Evolutionary conservation across 139 green algal genomes (phyloP), one percentile per base, ranked within the genome.

Genomic region (Marvania coccoides): DNA sequence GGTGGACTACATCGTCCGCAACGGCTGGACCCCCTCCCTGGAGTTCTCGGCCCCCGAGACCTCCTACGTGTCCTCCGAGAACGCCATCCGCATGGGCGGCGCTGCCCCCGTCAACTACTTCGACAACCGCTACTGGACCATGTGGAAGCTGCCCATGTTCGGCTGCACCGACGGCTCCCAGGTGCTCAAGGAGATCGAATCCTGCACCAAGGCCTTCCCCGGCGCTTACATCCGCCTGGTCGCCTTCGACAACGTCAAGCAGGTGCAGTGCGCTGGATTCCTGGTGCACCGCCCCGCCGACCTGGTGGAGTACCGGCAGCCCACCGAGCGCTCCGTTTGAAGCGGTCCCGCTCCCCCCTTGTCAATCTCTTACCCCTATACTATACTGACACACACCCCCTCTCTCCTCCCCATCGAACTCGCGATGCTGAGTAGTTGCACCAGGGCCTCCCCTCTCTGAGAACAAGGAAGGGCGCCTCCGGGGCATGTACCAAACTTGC

Each of bases 81-180:
- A 68, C 76, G 74, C 42, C 71, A 47, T 84, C 58, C 89, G 88
- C 77, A 82, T 95, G 58, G 24, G 24, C 23, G 69, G 78, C 69
- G 60, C 64, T 62, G 71, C 79, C 33, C 69, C 74, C 45, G 65
- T 62, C 30, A 54, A 69, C 63, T 93, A 94, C 85, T 83, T 33
- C n/a, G 59, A 66, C 14, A 95, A 93, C 85, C 78, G 87, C 42
- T 98, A 97, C 92, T 98, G 94, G 94, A 95, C 90, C 19, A 96
- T 99, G 92, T 99, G 87, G 87, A 99, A 99, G 93, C 90, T 99
- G 77, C 94, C 94, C 84, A 97, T 99, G 91, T 99, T 97, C 89
- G 94, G 94, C 80, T 99, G 94, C 94, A 93, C 71, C 62, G 83
- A 97, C 86, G 58, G 88, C 64, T 64, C 71, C 65, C 77, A 95